Evolutionary conservation across 768 basidiomycete species (phyloP).

Genomic region (Tricholoma bakamatsutake): DNA sequence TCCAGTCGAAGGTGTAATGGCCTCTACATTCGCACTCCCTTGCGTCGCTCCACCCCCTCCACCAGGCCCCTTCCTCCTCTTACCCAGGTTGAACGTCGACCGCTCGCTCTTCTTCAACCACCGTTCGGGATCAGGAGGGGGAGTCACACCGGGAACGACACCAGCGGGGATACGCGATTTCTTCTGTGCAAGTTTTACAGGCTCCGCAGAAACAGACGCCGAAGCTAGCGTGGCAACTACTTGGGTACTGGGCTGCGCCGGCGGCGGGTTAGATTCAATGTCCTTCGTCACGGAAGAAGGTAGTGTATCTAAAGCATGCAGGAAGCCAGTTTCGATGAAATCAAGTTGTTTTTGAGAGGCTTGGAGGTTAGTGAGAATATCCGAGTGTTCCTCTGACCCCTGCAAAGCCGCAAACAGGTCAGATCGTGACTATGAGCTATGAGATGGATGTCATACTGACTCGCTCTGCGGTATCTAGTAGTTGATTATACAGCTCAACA

Average conservation of each 20-base stretch:
- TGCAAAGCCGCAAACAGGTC: conserved; percentile 22
- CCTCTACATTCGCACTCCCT: conserved; percentile 44
- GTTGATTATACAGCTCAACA: conserved; percentile 72
- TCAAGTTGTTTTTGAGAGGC: conserved; percentile 80
- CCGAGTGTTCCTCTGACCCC: conserved; percentile 84
- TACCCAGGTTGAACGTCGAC: conserved; percentile 48
- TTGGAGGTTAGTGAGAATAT: conserved; percentile 79
- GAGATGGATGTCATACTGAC: conserved; percentile 37
- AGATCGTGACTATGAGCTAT: neutral
- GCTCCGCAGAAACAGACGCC: conserved; percentile 22
- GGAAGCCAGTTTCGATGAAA: conserved; percentile 71
- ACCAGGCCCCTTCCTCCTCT: conserved; percentile 44
- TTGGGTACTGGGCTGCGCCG: conserved; percentile 34
- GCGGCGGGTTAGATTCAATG: conserved; percentile 61
- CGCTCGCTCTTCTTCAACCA: conserved; percentile 88
- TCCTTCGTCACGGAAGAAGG: conserved; percentile 43
- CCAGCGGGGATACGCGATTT: conserved; percentile 69
- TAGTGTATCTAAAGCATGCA: conserved; percentile 56
- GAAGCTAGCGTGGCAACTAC: conserved; percentile 25
- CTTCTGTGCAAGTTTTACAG: conserved; percentile 27
- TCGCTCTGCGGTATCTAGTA: conserved; percentile 72
- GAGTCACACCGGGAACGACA: conserved; percentile 74
- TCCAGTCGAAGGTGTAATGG: conserved; percentile 20
- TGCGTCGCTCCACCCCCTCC: conserved; percentile 61
- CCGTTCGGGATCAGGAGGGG: conserved; percentile 78